These are phyloP conservation scores for Vanderwaltozyma tropicalis DNA, from an alignment of 805 yeast species.

Conservation along the genomic window DNA sequence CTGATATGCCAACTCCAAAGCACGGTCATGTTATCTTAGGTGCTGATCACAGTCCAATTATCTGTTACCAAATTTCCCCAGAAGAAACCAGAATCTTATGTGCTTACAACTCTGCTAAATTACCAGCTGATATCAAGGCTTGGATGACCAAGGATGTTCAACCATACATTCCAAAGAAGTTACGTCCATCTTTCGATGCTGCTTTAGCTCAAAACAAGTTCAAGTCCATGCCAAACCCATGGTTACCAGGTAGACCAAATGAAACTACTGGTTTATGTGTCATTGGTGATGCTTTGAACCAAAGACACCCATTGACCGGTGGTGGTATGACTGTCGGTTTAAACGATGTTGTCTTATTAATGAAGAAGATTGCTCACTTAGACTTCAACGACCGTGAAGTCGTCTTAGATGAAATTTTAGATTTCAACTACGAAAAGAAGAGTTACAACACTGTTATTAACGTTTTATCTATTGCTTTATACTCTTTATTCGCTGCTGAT, in stretches of 20 bases:
- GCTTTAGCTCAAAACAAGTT: constrained; percentile 53
- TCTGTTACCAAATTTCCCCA: constrained; percentile 78
- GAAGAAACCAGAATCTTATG: constrained; percentile 81
- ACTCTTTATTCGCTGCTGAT: constrained; percentile 84
- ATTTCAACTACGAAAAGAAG: constrained; percentile 74
- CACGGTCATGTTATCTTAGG: constrained; percentile 91
- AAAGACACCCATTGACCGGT: constrained; percentile 97
- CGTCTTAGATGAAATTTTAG: constrained; percentile 46
- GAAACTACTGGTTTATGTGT: constrained; percentile 65
- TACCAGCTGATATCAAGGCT: constrained; percentile 58
- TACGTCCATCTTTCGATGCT: constrained; percentile 55
- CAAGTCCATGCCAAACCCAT: constrained; percentile 90
- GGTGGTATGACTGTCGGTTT: constrained; percentile 99
- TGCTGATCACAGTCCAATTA: constrained; percentile 66
- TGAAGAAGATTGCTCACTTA: constrained; percentile 35
- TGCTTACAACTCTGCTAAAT: constrained; percentile 62
- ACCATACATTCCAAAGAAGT: constrained; percentile 54
- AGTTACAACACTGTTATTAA: constrained; percentile 74
- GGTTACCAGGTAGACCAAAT: constrained; percentile 67
- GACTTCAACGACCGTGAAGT: constrained; percentile 45
- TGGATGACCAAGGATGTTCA: constrained; percentile 54
- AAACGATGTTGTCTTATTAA: constrained; percentile 62
- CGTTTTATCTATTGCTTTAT: constrained; percentile 82
- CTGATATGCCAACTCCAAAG: constrained; percentile 59
- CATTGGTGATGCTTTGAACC: constrained; percentile 88